Evolutionary conservation across 2,329 filamentous ascomycete genomes (phyloP).

Genomic region (Hymenotorrendiella dingleyae): DNA sequence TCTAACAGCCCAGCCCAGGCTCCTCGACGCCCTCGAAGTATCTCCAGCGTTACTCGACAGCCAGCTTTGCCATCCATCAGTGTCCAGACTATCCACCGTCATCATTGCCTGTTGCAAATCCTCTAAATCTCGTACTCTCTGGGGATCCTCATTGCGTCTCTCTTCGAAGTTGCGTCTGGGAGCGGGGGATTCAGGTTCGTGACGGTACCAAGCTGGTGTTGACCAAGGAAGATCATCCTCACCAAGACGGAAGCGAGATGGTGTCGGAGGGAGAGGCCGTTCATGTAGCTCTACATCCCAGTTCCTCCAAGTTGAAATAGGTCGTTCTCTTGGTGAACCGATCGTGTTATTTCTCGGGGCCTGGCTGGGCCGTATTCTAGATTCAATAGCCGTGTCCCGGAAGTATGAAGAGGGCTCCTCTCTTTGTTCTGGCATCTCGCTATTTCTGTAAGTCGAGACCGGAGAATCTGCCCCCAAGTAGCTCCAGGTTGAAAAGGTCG

Average conservation of each 20-base stretch:
- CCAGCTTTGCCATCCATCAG: slow-evolving; percentile 26
- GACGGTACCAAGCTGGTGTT: slow-evolving; percentile 25
- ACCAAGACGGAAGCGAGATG: slow-evolving; percentile 28
- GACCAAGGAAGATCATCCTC: slow-evolving; percentile 30
- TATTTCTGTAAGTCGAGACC: slow-evolving; percentile 4
- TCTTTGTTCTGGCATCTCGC: slow-evolving; percentile 5
- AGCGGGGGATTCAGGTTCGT: background rate
- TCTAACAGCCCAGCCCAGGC: slow-evolving; percentile 29
- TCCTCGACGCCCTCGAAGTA: slow-evolving; percentile 21
- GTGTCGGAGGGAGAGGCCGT: slow-evolving; percentile 26
- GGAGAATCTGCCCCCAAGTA: slow-evolving; percentile 8
- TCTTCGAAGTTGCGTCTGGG: too few species aligned
- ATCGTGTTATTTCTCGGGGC: slow-evolving; percentile 4
- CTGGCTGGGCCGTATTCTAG: too few species aligned
- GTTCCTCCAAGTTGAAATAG: too few species aligned
- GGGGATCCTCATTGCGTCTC: slow-evolving; percentile 24
- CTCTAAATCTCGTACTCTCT: slow-evolving; percentile 24
- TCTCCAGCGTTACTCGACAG: slow-evolving; percentile 23
- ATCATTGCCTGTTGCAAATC: slow-evolving; percentile 30
- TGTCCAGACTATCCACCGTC: slow-evolving; percentile 27
- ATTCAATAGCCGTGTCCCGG: too few species aligned
- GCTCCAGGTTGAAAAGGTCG: slow-evolving; percentile 6
- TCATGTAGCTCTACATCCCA: too few species aligned
- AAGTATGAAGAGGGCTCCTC: too few species aligned
- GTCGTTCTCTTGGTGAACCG: slow-evolving; percentile 14